phyloP scores from a whole-genome alignment of 2,329 filamentous ascomycete genomes.

The Conoideocrella luteorostrata region DNA sequence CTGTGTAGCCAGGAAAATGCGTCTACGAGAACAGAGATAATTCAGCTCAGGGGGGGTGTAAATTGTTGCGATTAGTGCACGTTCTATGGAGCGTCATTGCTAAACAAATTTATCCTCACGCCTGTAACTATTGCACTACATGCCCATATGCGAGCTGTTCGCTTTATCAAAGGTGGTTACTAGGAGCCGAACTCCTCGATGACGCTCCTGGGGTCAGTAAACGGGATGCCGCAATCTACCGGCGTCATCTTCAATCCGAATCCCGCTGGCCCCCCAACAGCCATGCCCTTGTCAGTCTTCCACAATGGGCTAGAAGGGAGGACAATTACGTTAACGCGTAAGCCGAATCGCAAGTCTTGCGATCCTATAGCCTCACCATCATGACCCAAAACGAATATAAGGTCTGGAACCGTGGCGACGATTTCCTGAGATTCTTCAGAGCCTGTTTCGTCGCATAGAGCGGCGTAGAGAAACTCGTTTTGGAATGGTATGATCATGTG shows the following conservation, averaged over 20 bases:
- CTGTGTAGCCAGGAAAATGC: too few species aligned
- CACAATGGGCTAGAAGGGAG: slow-evolving; percentile 44
- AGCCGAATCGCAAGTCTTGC: slow-evolving; percentile 43
- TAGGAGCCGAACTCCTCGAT: slow-evolving; percentile 37
- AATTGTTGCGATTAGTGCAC: too few species aligned
- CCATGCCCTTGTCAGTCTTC: slow-evolving; percentile 31
- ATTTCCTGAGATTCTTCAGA: slow-evolving; percentile 23
- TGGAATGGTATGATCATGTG: slow-evolving; percentile 35
- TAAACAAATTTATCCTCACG: too few species aligned
- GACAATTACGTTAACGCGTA: slow-evolving; percentile 43
- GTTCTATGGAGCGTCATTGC: too few species aligned
- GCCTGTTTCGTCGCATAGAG: slow-evolving; percentile 23
- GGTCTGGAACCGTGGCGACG: slow-evolving; percentile 29
- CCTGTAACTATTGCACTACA: too few species aligned
- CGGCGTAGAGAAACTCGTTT: slow-evolving; percentile 35
- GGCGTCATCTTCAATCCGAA: slow-evolving; percentile 18
- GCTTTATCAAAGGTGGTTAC: too few species aligned
- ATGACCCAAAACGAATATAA: slow-evolving; percentile 30
- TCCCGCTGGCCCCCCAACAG: slow-evolving; percentile 26
- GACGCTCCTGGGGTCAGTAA: slow-evolving; percentile 41
- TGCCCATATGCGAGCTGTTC: too few species aligned
- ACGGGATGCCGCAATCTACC: slow-evolving; percentile 25
- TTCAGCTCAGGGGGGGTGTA: too few species aligned
- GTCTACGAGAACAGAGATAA: too few species aligned
- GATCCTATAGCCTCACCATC: slow-evolving; percentile 45